These are phyloP conservation scores for Blastobotrys malaysiensis DNA, from an alignment of 1,139 yeast genomes.

Conservation along the genomic window DNA sequence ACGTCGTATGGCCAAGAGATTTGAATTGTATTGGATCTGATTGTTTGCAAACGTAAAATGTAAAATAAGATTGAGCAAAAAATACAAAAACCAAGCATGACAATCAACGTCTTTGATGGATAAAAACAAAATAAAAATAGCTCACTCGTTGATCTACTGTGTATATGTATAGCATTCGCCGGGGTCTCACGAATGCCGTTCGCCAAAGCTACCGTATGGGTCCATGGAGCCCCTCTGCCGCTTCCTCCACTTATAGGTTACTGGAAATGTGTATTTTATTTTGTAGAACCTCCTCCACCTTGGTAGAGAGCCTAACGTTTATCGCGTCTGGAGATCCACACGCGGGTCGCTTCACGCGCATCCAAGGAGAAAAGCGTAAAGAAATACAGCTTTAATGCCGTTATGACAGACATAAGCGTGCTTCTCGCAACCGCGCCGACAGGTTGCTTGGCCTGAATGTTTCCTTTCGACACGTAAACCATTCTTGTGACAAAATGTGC, in stretches of 20 bases:
- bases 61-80: not conserved
- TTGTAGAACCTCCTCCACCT: not conserved
- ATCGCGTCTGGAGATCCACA: not conserved
- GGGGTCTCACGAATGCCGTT: not conserved
- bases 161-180: not conserved
- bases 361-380: not conserved
- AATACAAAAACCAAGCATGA: not conserved
- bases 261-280: not conserved
- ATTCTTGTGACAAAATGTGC: not conserved
- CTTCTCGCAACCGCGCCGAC: not conserved
- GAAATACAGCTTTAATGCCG: not conserved
- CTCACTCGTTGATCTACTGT: not conserved
- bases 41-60: not conserved
- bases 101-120: not conserved
- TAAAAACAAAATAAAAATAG: constrained; percentile 35
- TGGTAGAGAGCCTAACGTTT: not conserved
- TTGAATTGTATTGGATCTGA: not conserved
- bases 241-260: not conserved
- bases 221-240: too few species aligned
- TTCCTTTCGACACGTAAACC: not conserved
- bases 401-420: not conserved
- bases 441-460: not conserved
- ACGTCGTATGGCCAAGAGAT: too few species aligned
- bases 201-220: not conserved
- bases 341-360: not conserved